Conservation (phyloP, 2,329 filamentous ascomycete species). For the Immersiporthe knoxdaviesiana region DNA sequence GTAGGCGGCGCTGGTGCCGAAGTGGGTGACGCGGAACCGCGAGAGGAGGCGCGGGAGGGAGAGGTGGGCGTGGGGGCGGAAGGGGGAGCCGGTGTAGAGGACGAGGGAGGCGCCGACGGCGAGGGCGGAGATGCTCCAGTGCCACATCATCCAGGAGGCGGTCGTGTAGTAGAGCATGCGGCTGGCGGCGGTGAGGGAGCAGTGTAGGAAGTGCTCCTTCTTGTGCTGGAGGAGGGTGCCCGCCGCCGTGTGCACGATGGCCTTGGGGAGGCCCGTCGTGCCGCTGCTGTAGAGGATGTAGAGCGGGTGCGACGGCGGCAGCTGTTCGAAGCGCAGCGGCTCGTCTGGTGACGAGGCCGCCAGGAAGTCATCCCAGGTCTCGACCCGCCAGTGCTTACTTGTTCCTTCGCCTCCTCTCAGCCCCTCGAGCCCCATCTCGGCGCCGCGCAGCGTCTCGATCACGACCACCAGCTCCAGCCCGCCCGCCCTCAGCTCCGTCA, state of each 20-base stretch:
- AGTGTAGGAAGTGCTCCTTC: slow-evolving; percentile 90
- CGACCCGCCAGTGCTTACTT: slow-evolving; percentile 43
- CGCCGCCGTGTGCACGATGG: slow-evolving; percentile 88
- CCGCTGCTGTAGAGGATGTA: slow-evolving; percentile 95
- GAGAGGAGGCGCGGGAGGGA: slow-evolving; percentile 84
- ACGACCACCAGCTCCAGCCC: slow-evolving; percentile 73
- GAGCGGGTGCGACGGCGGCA: slow-evolving; percentile 83
- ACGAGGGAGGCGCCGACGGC: slow-evolving; percentile 82
- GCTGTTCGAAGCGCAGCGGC: slow-evolving; percentile 70
- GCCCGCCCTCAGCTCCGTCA: slow-evolving; percentile 60
- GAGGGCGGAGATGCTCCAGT: slow-evolving; percentile 89
- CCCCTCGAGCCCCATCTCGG: slow-evolving; percentile 47
- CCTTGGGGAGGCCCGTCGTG: slow-evolving; percentile 86
- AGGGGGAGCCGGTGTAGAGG: slow-evolving; percentile 91
- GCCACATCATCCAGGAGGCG: slow-evolving; percentile 99
- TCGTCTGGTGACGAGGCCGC: slow-evolving; percentile 46
- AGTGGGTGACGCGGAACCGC: slow-evolving; percentile 82
- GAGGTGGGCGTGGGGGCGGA: slow-evolving; percentile 75
- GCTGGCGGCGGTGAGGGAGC: slow-evolving; percentile 73
- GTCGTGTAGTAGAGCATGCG: slow-evolving; percentile 93
- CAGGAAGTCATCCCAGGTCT: slow-evolving; percentile 52
- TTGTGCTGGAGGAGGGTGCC: slow-evolving; percentile 96
- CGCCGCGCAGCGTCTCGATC: slow-evolving; percentile 65
- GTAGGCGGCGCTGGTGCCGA: slow-evolving; percentile 93
- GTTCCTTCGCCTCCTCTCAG: slow-evolving; percentile 38